Conservation (phyloP, 148 eudicot species). For the Rhododendron griersonianum region DNA sequence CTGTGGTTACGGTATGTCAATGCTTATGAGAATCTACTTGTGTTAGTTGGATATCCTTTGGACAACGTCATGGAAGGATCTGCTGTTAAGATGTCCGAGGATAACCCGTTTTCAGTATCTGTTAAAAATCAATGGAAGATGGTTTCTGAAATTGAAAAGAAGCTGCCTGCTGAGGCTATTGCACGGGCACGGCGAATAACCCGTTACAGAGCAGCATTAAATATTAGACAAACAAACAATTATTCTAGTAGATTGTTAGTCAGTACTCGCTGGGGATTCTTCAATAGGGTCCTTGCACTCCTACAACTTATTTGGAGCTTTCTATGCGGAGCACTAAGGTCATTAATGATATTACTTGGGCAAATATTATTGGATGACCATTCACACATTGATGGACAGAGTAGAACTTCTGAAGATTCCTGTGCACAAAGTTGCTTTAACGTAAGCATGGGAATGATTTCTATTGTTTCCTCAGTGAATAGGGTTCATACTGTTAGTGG, state of each 20-base stretch:
- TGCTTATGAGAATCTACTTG: constrained; percentile 52
- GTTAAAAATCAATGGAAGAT: constrained; percentile 43
- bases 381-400: constrained; percentile 11
- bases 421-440: constrained; percentile 33
- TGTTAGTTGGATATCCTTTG: constrained; percentile 55
- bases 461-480: constrained; percentile 38
- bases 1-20: constrained; percentile 55
- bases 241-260: constrained; percentile 10
- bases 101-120: constrained; percentile 24
- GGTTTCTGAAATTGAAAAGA: constrained; percentile 61
- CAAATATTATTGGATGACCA: constrained; percentile 18
- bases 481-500: constrained; percentile 21
- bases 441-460: constrained; percentile 49
- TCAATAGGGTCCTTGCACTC: constrained; percentile 29
- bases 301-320: constrained; percentile 39
- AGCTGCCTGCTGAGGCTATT: constrained; percentile 65
- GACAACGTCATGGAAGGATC: constrained; percentile 26
- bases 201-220: constrained; percentile 43
- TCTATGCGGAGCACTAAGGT: constrained; percentile 26
- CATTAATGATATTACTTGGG: constrained; percentile 18
- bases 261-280: constrained; percentile 16
- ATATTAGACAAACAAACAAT: constrained; percentile 19
- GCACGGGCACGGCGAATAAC: constrained; percentile 66
- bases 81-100: constrained; percentile 31
- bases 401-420: constrained; percentile 26